Conservation (phyloP, 2,329 filamentous ascomycete genomes). For the Cercospora canescens region DNA sequence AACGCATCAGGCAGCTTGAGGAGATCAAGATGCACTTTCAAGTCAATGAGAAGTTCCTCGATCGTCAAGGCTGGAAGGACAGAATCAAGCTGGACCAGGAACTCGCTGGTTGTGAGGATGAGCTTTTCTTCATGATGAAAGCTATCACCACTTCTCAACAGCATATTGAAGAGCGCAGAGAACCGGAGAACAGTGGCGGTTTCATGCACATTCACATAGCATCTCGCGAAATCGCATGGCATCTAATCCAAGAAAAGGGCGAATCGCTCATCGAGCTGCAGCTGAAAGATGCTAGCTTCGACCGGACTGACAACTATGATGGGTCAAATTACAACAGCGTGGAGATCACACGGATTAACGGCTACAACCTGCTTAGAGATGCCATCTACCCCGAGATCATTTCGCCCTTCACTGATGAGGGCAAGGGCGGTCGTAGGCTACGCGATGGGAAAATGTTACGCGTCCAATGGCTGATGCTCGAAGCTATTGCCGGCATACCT, state of each 20-base stretch:
- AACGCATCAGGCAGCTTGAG: conserved; percentile 88
- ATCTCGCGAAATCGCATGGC: conserved; percentile 96
- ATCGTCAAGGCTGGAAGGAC: conserved; percentile 89
- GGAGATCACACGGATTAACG: conserved; percentile 82
- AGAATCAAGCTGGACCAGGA: conserved; percentile 86
- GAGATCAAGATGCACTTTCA: conserved; percentile 98
- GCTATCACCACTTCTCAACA: conserved; percentile 95
- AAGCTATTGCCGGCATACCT: conserved; percentile 95
- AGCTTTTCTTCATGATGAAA: conserved; percentile 99
- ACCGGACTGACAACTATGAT: conserved; percentile 94
- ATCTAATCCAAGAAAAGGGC: conserved; percentile 77
- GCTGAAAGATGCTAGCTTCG: conserved; percentile 85
- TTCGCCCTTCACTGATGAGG: conserved; percentile 75
- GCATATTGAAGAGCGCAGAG: conserved; percentile 70
- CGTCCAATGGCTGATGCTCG: conserved; percentile 97
- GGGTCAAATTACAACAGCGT: conserved; percentile 93
- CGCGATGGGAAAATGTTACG: conserved; percentile 81
- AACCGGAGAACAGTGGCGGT: conserved; percentile 68
- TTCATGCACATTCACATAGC: conserved; percentile 89
- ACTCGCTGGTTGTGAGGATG: conserved; percentile 85
- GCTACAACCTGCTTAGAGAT: conserved; percentile 84
- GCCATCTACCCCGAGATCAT: conserved; percentile 97
- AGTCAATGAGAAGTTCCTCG: conserved; percentile 81
- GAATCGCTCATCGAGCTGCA: conserved; percentile 90
- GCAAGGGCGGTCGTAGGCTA: conserved; percentile 54